Evolutionary conservation across 495 filamentous ascomycete genomes (phyloP).

Genomic region (Coniosporium apollinis): DNA sequence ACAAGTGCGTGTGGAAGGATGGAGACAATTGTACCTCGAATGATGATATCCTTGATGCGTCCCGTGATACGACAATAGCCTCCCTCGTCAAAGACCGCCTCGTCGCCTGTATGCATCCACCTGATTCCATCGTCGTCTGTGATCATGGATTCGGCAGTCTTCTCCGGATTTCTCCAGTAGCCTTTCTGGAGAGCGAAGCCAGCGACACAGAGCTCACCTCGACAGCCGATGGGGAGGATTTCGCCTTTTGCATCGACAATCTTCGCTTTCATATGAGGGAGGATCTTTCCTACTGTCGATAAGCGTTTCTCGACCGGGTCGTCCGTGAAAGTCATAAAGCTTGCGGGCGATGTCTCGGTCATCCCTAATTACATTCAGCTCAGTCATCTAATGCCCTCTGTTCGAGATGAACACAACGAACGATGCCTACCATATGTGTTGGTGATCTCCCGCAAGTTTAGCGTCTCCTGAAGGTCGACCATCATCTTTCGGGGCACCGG

Average conservation of each 20-base stretch:
- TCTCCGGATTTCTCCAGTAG: neutral
- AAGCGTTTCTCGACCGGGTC: neutral
- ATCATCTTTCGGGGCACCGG: too few species aligned
- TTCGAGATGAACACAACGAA: too few species aligned
- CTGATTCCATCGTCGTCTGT: neutral
- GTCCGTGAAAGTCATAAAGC: neutral
- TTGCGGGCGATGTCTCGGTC: neutral
- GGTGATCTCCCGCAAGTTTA: too few species aligned
- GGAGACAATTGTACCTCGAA: too few species aligned
- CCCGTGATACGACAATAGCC: neutral
- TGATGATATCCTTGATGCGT: neutral
- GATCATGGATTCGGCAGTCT: neutral
- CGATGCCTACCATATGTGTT: too few species aligned
- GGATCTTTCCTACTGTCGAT: neutral
- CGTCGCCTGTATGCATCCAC: slow-evolving; percentile 1
- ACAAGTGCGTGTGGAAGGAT: too few species aligned
- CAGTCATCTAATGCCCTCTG: too few species aligned
- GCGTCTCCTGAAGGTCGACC: too few species aligned
- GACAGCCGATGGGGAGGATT: neutral
- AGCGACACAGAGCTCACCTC: neutral
- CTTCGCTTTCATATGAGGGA: neutral
- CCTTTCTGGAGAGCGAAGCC: neutral
- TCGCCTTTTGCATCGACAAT: neutral
- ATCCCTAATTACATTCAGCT: too few species aligned
- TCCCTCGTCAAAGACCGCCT: neutral